Evolutionary conservation across 2,329 filamentous ascomycete species (phyloP).

Genomic region (Cercospora nicotianae): DNA sequence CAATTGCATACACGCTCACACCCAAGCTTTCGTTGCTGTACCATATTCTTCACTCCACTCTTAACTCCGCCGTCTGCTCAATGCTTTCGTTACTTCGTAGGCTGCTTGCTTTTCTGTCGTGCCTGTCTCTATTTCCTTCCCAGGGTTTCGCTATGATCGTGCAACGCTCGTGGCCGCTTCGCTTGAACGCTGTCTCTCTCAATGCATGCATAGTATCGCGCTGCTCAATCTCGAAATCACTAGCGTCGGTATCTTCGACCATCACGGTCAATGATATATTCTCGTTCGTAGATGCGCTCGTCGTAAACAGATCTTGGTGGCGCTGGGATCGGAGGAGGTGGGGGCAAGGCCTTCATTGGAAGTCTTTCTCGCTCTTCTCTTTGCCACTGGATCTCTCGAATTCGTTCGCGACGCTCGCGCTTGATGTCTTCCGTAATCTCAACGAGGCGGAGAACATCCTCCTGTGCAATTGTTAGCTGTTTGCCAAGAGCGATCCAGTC

Average conservation of each 20-base stretch:
- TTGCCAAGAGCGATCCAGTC: background rate
- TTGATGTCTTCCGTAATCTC: constrained; percentile 81
- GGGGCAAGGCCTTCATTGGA: constrained; percentile 38
- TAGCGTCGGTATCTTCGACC: constrained; percentile 27
- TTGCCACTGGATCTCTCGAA: constrained; percentile 64
- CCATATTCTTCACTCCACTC: background rate
- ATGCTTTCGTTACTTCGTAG: constrained; percentile 17
- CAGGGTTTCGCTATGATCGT: constrained; percentile 11
- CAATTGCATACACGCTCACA: background rate
- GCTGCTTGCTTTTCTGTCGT: constrained; percentile 8
- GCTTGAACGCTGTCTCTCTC: constrained; percentile 15
- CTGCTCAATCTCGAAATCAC: background rate
- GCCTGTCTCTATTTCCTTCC: constrained; percentile 14
- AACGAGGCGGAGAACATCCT: constrained; percentile 82
- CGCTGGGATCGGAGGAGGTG: constrained; percentile 46
- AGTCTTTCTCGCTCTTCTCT: constrained; percentile 55
- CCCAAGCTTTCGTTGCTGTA: background rate
- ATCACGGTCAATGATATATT: constrained; percentile 63
- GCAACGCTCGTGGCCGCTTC: background rate
- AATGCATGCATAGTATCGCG: constrained; percentile 1
- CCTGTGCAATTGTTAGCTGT: constrained; percentile 52
- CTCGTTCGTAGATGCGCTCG: constrained; percentile 66
- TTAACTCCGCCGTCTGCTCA: background rate
- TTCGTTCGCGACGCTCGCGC: constrained; percentile 57
- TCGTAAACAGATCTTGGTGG: constrained; percentile 53